Evolutionary conservation across 805 yeast species (phyloP).

Genomic region (Ogataea philodendri): DNA sequence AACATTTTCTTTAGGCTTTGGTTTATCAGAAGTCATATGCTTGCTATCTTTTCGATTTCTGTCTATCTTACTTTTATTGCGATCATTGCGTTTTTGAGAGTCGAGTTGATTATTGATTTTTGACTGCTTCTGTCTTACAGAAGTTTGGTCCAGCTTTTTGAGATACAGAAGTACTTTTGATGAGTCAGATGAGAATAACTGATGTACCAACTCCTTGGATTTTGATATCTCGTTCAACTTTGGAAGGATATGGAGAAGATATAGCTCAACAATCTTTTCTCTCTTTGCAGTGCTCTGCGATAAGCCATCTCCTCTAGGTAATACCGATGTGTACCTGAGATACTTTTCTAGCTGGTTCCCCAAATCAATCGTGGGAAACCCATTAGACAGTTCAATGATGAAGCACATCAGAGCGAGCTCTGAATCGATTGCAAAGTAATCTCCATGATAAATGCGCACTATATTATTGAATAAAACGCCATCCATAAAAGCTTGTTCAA

Average conservation of each 20-base stretch:
- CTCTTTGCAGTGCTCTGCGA: conserved; percentile 8
- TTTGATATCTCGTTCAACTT: conserved; percentile 19
- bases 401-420: conserved; percentile 32
- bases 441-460: conserved; percentile 12
- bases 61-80: no score
- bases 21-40: no score
- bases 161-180: conserved; percentile 15
- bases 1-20: no score
- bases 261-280: conserved; percentile 26
- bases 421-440: conserved; percentile 21
- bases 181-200: conserved; percentile 20
- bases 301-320: conserved; percentile 22
- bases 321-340: conserved; percentile 16
- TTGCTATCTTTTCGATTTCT: no score
- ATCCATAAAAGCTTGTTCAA: conserved; percentile 19
- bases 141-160: conserved; percentile 15
- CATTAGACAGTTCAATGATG: conserved; percentile 32
- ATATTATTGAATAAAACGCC: conserved; percentile 28
- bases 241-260: conserved; percentile 26
- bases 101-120: no score
- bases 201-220: conserved; percentile 21
- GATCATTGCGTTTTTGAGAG: no score
- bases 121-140: no score
- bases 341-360: conserved; percentile 27
- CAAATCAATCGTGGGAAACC: conserved; percentile 20